These are phyloP conservation scores for Fusarium penzigii DNA, from an alignment of 2,329 filamentous ascomycete genomes.

Conservation along the genomic window DNA sequence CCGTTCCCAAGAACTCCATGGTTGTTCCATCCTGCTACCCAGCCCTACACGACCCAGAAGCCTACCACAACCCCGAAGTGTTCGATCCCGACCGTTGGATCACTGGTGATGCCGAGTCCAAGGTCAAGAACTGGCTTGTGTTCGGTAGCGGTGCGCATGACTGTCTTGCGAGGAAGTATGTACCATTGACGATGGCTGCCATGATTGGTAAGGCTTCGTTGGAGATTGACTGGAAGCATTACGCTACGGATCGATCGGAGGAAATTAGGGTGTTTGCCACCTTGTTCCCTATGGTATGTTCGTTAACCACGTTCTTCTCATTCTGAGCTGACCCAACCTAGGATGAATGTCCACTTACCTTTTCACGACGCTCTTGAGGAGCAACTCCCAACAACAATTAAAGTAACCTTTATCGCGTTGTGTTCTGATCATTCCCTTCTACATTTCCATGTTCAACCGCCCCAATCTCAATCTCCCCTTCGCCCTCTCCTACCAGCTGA, in stretches of 20 bases:
- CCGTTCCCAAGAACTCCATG: conserved; percentile 50
- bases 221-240: conserved; percentile 52
- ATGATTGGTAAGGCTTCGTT: conserved; percentile 55
- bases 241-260: conserved; percentile 48
- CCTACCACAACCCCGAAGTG: conserved; percentile 46
- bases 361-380: conserved; percentile 29
- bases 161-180: conserved; percentile 50
- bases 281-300: conserved; percentile 48
- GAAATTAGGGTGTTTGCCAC: conserved; percentile 53
- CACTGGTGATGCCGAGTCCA: conserved; percentile 48
- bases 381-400: no score
- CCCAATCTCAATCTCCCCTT: no score
- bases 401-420: no score
- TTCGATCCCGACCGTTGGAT: conserved; percentile 57
- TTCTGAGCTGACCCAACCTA: conserved; percentile 7
- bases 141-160: conserved; percentile 54
- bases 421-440: no score
- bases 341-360: conserved; percentile 40
- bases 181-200: conserved; percentile 50
- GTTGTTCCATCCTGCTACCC: conserved; percentile 53
- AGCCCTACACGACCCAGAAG: conserved; percentile 50
- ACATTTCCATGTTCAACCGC: no score
- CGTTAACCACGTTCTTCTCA: not conserved
- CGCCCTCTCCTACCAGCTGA: no score
- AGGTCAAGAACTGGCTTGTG: conserved; percentile 56